Base-by-base conservation (phyloP, 768 basidiomycete species). In the Mycena vitilis region DNA sequence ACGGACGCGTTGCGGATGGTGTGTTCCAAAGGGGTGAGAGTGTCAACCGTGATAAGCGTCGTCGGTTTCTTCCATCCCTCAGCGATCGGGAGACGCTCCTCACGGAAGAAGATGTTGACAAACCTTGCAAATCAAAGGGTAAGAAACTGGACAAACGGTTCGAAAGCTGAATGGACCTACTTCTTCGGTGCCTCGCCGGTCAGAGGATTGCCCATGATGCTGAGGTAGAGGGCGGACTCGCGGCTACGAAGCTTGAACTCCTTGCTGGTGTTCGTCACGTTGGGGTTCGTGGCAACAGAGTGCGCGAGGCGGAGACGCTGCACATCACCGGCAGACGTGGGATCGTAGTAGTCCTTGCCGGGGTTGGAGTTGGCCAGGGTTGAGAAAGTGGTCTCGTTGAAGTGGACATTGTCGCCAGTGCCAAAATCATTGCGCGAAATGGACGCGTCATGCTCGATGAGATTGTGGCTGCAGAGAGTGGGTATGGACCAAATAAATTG, bases 261-360 rank as follows among this genome's bases (percentile, higher is more conserved):
- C 52, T 67, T 70, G 54, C 23, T 12, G 18, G 71, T 72, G 57
- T 72, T 72, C 37, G 57, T 53, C 9, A 69, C 30, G 15, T 44
- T 44, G 12, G 68, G 68, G 53, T 72, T 72, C 2, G 45, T 62
- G 44, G 54, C 59, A 15, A 52, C 34, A 12, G 68, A 69, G 15
- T 66, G 45, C 8, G 47, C 53, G n/a, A 72, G 48, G 23, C 71
- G 68, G 5, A 48, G 51, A 23, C 57, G 22, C 55, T 62, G 60
- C 12, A 72, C 71, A 11, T 45, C 40, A 22, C 53, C 71, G 8
- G 68, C 68, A 20, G 71, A 72, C 15, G 63, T 62, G 7, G 63
- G 38, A 45, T 72, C 63, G 64, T 69, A 72, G 56, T 63, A 66
- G 48, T 72, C 71, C 25, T 55, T 51, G 2, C 71, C 68, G 5